Conservation (phyloP, 495 filamentous ascomycete species). For the Penicillium daleae region DNA sequence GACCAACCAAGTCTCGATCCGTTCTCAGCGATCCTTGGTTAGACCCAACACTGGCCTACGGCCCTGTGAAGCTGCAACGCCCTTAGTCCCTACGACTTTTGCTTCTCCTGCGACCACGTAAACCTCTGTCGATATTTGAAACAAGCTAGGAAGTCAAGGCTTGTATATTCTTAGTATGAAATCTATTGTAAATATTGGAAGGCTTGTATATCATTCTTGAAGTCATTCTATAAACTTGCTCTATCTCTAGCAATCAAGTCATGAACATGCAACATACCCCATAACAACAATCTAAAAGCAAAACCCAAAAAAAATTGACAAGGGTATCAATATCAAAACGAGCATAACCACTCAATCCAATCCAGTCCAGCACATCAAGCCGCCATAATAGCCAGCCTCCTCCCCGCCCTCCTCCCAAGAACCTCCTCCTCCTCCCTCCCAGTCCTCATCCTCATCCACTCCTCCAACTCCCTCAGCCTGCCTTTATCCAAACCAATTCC, state of each 20-base stretch:
- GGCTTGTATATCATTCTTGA: conserved; percentile 2
- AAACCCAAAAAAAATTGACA: background rate
- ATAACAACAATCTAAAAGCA: background rate
- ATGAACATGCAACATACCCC: background rate
- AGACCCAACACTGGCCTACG: too few species aligned
- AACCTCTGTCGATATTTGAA: too few species aligned
- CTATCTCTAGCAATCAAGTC: background rate
- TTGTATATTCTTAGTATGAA: too few species aligned
- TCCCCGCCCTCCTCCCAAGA: background rate
- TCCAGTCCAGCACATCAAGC: conserved; percentile 1
- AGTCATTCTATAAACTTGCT: background rate
- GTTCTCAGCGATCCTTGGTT: too few species aligned
- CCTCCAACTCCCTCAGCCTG: conserved; percentile 18
- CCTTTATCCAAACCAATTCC: conserved; percentile 9
- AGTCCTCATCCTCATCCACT: background rate
- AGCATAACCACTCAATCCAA: background rate
- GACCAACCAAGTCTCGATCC: too few species aligned
- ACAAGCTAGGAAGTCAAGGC: background rate
- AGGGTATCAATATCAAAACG: conserved; percentile 6
- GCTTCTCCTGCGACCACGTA: too few species aligned
- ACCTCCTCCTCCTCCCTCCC: conserved; percentile 4
- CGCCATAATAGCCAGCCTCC: conserved; percentile 29
- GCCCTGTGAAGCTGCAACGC: too few species aligned
- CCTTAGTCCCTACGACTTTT: too few species aligned
- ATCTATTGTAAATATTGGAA: too few species aligned